phyloP scores from a whole-genome alignment of 805 yeast species.

The Scheffersomyces stipitis region DNA sequence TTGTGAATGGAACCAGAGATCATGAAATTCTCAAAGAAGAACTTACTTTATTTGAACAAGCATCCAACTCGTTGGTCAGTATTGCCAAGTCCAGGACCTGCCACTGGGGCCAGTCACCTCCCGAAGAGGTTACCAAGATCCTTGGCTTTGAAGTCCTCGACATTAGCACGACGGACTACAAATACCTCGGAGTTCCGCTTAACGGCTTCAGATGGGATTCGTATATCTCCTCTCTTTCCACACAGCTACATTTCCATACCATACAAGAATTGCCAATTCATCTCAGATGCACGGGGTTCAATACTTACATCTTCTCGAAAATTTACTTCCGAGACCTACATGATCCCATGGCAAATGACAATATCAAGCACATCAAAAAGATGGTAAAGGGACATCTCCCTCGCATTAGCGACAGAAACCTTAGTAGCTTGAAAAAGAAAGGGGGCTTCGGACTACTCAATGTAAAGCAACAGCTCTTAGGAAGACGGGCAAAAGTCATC shows the following conservation, averaged over 20 bases:
- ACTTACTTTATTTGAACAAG: too few species aligned
- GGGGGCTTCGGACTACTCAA: neutral
- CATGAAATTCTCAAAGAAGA: too few species aligned
- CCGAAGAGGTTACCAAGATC: neutral
- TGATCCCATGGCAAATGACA: neutral
- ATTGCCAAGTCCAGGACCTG: too few species aligned
- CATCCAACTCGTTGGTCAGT: too few species aligned
- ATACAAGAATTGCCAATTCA: neutral
- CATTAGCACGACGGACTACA: neutral
- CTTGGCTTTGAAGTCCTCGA: neutral
- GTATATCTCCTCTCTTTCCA: neutral
- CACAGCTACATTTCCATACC: neutral
- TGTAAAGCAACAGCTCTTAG: neutral
- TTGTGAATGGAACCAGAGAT: too few species aligned
- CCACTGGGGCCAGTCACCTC: too few species aligned
- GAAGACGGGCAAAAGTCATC: neutral
- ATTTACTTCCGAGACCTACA: neutral
- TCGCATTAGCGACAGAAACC: neutral
- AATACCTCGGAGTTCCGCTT: neutral
- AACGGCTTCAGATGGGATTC: neutral
- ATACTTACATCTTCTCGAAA: neutral
- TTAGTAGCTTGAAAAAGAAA: neutral
- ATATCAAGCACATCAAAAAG: neutral
- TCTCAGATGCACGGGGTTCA: neutral
- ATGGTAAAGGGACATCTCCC: neutral